Evolutionary conservation across 2,329 filamentous ascomycete species (phyloP).

Genomic region (Zymoseptoria crescenta): DNA sequence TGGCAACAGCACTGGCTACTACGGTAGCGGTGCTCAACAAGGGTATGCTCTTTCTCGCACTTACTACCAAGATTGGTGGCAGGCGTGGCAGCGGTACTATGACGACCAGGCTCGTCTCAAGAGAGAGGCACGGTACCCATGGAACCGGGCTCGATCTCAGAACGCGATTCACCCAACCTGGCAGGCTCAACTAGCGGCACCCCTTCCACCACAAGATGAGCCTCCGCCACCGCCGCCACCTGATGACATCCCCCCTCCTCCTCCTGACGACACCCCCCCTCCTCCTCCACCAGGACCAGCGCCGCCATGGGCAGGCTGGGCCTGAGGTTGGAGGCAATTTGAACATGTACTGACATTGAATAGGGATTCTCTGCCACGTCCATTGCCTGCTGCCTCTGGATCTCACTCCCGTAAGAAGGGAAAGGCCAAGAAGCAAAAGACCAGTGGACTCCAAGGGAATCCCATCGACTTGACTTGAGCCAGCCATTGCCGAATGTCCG

Average conservation of each 20-base stretch:
- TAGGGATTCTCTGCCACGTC: not conserved
- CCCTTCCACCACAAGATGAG: not conserved
- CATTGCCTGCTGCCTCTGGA: not conserved
- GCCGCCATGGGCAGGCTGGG: not conserved
- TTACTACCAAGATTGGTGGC: not conserved
- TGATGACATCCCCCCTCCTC: not conserved
- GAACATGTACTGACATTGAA: not conserved
- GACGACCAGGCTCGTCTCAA: not conserved
- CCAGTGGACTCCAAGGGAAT: not conserved
- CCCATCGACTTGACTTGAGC: not conserved
- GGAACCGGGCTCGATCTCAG: not conserved
- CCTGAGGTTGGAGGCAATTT: not conserved
- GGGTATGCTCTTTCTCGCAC: not conserved
- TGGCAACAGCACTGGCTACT: not conserved
- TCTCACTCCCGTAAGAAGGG: not conserved
- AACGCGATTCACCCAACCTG: not conserved
- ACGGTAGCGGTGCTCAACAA: not conserved
- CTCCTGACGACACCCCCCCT: not conserved
- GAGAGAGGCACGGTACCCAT: too few species aligned
- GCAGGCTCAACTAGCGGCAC: not conserved
- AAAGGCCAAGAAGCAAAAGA: not conserved
- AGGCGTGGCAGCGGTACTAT: not conserved
- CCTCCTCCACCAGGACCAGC: not conserved
- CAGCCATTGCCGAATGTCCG: not conserved
- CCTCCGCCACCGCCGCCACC: not conserved